These are phyloP conservation scores for Sedum album DNA, from an alignment of 164 flowering plant genomes.

Conservation along the genomic window DNA sequence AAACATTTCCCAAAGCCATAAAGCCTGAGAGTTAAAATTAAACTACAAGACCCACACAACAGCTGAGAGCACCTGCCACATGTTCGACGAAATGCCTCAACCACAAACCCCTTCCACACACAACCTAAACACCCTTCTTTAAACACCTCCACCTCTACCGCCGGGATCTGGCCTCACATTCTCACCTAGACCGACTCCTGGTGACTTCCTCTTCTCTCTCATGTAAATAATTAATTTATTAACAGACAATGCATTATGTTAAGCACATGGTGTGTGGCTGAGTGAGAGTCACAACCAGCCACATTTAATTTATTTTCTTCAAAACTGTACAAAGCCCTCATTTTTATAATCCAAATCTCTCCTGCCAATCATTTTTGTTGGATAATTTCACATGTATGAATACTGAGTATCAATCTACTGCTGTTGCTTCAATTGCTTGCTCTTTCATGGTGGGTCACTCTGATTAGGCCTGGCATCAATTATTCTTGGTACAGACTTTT, in stretches of 20 bases:
- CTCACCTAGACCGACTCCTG: background rate
- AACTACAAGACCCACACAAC: too few species aligned
- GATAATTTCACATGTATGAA: background rate
- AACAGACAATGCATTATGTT: background rate
- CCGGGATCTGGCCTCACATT: background rate
- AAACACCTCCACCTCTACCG: background rate
- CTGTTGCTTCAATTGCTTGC: background rate
- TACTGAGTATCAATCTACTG: background rate
- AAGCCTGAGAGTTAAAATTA: too few species aligned
- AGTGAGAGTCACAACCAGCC: background rate
- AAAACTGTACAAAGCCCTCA: background rate
- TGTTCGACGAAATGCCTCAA: background rate
- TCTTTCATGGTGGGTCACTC: background rate
- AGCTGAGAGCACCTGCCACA: too few species aligned
- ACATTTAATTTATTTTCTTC: background rate
- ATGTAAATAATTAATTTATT: background rate
- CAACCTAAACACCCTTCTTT: background rate
- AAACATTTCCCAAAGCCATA: too few species aligned
- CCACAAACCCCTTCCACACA: background rate
- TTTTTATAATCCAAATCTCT: background rate
- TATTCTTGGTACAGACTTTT: slow-evolving; percentile 7
- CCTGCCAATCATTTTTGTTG: background rate
- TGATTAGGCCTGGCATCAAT: slow-evolving; percentile 17
- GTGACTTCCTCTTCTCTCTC: background rate
- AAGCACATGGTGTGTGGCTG: slow-evolving; percentile 2